Evolutionary conservation across 2,329 filamentous ascomycete species (phyloP).

Genomic region (Hymenoscyphus fructigenus): DNA sequence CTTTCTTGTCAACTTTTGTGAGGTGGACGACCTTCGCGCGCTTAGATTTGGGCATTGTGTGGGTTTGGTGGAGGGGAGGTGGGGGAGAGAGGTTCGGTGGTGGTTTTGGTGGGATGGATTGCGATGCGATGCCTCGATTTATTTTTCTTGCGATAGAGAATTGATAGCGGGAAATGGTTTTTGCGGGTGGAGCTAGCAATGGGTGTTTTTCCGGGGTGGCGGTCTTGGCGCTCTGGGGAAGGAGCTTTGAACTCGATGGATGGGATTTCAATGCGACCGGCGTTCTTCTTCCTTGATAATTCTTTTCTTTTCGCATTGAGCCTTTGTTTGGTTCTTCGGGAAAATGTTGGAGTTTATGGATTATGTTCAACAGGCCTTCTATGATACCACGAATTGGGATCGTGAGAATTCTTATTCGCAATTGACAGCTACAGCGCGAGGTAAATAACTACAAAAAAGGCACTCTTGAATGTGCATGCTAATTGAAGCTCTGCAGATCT

Average conservation of each 20-base stretch:
- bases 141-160: slow-evolving; percentile 23
- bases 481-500: slow-evolving; percentile 55
- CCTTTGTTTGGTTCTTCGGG: not conserved
- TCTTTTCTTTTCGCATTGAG: not conserved
- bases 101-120: slow-evolving; percentile 9
- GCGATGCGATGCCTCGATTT: slow-evolving; percentile 15
- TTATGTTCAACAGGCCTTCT: slow-evolving; percentile 90
- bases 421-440: slow-evolving; percentile 79
- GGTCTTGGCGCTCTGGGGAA: not conserved
- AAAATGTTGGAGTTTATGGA: slow-evolving; percentile 95
- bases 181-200: slow-evolving; percentile 21
- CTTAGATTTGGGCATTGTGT: slow-evolving; percentile 90
- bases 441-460: slow-evolving; percentile 43
- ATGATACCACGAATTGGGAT: slow-evolving; percentile 83
- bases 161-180: slow-evolving; percentile 17
- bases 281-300: not conserved
- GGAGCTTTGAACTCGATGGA: not conserved
- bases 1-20: slow-evolving; percentile 90
- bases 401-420: slow-evolving; percentile 88
- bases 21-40: slow-evolving; percentile 86
- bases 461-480: not conserved
- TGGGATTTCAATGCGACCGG: not conserved
- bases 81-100: slow-evolving; percentile 7
- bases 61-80: not conserved
- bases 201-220: not conserved